Evolutionary conservation across 495 filamentous ascomycete genomes (phyloP), one percentile per base, ranked within the genome.

Genomic region (Schizothecium vesticola): DNA sequence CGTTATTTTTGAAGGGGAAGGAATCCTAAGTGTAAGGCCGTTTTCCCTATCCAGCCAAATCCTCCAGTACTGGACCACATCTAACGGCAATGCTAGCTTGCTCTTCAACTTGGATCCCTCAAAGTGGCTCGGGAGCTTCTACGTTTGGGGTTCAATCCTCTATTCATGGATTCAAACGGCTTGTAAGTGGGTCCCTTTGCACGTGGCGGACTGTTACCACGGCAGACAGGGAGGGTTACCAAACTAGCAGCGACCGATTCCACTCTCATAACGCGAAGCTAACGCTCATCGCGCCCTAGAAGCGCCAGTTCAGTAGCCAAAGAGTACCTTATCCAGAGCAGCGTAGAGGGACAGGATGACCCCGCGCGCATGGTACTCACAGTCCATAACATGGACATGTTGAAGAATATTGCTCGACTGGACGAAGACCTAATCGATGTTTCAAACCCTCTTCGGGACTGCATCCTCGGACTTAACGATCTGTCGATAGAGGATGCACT

Each of bases 1-100:
- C 6, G 43, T 51, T n/a, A 0, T n/a, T n/a, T 1, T 1, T 0
- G 1, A 5, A 0, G 16, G 16, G 36, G 0, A 0, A 0, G 36
- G 36, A 19, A 43, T 19, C 13, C 4, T 43, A 0, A 4, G 3
- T 43, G 36, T 43, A 19, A 43, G 36, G 3, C 6, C 36, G 6
- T 0, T 7, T 43, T 43, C 13, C 36, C 4, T 19, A 43, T 19
- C 36, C 16, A 19, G 13, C 19, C 13, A 43, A 4, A 43, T 10
- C 4, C 2, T 11, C 31, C 1, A 9, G 10, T 6, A 31, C 9
- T 31, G 5, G 43, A 9, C 2, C 16, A 51, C 1, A 0, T 51
- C 43, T 51, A n/a, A 51, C 43, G 4, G 16, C 16, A 51, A 51
- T 51, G 19, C 13, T 43, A 51, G 43, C 0, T 19, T 3, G 36